Evolutionary conservation across 805 yeast genomes (phyloP).

Genomic region (Saturnispora zaruensis): DNA sequence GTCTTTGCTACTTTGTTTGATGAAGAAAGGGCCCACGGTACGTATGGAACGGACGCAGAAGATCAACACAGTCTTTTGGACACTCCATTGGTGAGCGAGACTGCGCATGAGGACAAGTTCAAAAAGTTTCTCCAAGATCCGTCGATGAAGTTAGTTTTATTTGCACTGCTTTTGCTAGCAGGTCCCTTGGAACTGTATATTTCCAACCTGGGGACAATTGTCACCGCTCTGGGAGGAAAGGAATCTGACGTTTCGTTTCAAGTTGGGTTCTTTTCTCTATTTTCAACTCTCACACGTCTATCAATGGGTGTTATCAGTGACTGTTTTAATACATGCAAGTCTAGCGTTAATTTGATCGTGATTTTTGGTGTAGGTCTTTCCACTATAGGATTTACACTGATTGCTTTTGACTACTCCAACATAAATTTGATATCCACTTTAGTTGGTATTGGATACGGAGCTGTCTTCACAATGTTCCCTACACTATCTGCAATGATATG

Average conservation of each 20-base stretch:
- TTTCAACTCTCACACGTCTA: constrained; percentile 62
- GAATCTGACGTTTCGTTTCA: constrained; percentile 31
- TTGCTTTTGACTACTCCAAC: constrained; percentile 11
- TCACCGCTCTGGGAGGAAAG: constrained; percentile 28
- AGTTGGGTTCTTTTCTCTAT: constrained; percentile 52
- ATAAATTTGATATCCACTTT: constrained; percentile 32
- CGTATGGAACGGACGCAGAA: constrained; percentile 4
- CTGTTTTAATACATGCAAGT: constrained; percentile 28
- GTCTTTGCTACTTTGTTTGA: constrained; percentile 27
- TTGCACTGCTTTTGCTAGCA: constrained; percentile 54
- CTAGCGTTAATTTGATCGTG: constrained; percentile 9
- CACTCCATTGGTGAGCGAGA: constrained; percentile 7
- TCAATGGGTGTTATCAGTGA: constrained; percentile 61
- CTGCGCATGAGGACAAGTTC: constrained; percentile 21
- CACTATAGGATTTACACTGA: constrained; percentile 10
- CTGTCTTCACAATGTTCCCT: constrained; percentile 74
- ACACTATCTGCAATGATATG: constrained; percentile 70
- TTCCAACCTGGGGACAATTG: constrained; percentile 68
- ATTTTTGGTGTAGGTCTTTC: constrained; percentile 10
- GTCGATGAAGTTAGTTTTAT: constrained; percentile 54
- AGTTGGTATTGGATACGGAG: constrained; percentile 72
- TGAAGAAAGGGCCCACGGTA: constrained; percentile 12
- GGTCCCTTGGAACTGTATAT: constrained; percentile 85
- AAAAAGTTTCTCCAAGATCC: constrained; percentile 37
- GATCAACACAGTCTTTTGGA: constrained; percentile 3